These are phyloP conservation scores for Rhododendron kiyosumense DNA, from an alignment of 148 eudicot genomes.

Conservation along the genomic window DNA sequence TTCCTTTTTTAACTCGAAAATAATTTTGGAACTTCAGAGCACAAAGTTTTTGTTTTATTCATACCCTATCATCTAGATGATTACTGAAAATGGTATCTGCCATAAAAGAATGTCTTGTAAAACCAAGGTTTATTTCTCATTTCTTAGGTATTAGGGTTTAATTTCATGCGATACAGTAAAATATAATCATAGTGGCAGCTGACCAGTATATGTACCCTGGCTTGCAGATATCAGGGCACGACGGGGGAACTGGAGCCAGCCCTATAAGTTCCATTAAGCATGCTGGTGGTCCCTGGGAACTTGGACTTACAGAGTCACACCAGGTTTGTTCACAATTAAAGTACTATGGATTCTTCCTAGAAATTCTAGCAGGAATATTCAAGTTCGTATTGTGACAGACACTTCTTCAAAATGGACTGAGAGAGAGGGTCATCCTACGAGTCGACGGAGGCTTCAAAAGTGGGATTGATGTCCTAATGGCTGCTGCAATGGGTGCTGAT, in stretches of 20 bases:
- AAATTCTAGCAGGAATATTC: neutral
- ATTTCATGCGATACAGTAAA: neutral
- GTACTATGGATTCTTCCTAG: neutral
- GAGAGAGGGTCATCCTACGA: constrained; percentile 97
- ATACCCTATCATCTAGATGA: neutral
- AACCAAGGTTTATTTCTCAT: neutral
- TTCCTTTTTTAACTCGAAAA: neutral
- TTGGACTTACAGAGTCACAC: constrained; percentile 93
- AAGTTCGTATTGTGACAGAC: constrained; percentile 39
- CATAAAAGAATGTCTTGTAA: neutral
- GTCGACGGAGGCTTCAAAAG: constrained; percentile 99
- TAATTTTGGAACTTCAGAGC: neutral
- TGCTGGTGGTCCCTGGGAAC: constrained; percentile 99
- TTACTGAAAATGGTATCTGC: neutral
- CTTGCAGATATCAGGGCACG: constrained; percentile 96
- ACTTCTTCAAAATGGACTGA: constrained; percentile 74
- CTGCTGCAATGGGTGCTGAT: constrained; percentile 99
- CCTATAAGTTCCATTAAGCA: constrained; percentile 98
- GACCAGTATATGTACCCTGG: constrained; percentile 7
- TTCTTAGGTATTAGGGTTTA: neutral
- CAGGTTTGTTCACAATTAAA: constrained; percentile 51
- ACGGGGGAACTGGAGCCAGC: constrained; percentile 99
- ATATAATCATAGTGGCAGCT: neutral
- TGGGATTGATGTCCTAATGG: constrained; percentile 97
- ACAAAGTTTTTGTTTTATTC: neutral